phyloP scores from a whole-genome alignment of 768 basidiomycete species.

The Auricularia sp. region DNA sequence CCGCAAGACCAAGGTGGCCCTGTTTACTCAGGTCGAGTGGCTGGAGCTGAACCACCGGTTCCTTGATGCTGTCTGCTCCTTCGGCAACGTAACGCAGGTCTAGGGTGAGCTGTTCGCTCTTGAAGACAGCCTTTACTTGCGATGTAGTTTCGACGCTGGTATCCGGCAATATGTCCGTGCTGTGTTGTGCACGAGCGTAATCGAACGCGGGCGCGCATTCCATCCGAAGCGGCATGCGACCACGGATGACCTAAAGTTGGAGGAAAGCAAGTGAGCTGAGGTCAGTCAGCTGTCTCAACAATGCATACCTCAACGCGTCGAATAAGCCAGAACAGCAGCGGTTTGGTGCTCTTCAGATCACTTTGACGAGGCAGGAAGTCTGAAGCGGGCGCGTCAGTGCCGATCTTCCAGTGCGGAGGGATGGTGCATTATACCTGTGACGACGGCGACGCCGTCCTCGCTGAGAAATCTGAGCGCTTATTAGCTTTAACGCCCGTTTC shows the following conservation, averaged over 20 bases:
- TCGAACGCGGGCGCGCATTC: constrained; percentile 96
- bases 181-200: constrained; percentile 74
- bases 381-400: constrained; percentile 16
- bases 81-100: constrained; percentile 73
- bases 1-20: constrained; percentile 66
- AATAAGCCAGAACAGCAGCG: constrained; percentile 74
- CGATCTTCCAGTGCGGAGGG: background rate
- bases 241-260: constrained; percentile 62
- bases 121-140: constrained; percentile 54
- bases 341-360: constrained; percentile 33
- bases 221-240: constrained; percentile 64
- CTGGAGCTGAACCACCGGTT: constrained; percentile 47
- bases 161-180: constrained; percentile 45
- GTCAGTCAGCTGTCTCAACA: background rate
- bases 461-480: constrained; percentile 50
- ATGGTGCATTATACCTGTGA: constrained; percentile 47
- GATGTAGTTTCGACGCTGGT: constrained; percentile 25
- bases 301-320: constrained; percentile 59
- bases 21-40: constrained; percentile 54
- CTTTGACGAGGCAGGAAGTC: constrained; percentile 72
- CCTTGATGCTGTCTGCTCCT: constrained; percentile 36
- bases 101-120: constrained; percentile 44
- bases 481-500: background rate
- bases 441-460: constrained; percentile 73
- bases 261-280: constrained; percentile 15